phyloP scores from a whole-genome alignment of 352 stramenopile genomes.

The Phytophthora niederhauseri region DNA sequence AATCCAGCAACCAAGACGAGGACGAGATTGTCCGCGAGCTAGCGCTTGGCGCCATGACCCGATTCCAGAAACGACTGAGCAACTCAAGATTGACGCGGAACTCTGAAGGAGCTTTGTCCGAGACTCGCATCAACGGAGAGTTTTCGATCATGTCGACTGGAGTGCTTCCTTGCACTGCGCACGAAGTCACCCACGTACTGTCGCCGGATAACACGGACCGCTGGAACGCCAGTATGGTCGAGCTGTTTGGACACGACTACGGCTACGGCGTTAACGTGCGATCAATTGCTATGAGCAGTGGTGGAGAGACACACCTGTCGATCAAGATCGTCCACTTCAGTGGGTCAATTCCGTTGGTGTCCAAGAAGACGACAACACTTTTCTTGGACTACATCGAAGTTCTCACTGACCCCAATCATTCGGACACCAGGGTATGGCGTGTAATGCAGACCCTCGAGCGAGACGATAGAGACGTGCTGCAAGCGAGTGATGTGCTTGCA shows the following conservation, averaged over 20 bases:
- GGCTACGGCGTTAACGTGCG: slow-evolving; percentile 33
- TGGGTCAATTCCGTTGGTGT: slow-evolving; percentile 20
- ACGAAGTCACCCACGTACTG: slow-evolving; percentile 27
- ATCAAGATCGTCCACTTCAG: slow-evolving; percentile 31
- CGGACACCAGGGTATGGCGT: slow-evolving; percentile 9
- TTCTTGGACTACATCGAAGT: slow-evolving; percentile 35
- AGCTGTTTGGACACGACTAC: slow-evolving; percentile 25
- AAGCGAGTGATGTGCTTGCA: slow-evolving; percentile 10
- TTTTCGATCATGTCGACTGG: slow-evolving; percentile 29
- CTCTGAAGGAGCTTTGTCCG: slow-evolving; percentile 13
- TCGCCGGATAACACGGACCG: slow-evolving; percentile 29
- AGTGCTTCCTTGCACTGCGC: slow-evolving; percentile 27
- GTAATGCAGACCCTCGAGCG: slow-evolving; percentile 28
- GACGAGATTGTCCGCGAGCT: slow-evolving; percentile 21
- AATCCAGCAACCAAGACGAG: slow-evolving; percentile 1
- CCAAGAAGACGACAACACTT: slow-evolving; percentile 17
- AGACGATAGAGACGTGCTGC: not conserved
- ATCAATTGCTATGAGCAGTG: slow-evolving; percentile 8
- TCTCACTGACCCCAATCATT: not conserved
- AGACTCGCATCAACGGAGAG: slow-evolving; percentile 11
- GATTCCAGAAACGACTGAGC: slow-evolving; percentile 13
- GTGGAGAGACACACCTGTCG: slow-evolving; percentile 17
- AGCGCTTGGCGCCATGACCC: slow-evolving; percentile 14
- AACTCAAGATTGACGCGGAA: slow-evolving; percentile 4
- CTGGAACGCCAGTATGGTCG: slow-evolving; percentile 40